Evolutionary conservation across 2,329 filamentous ascomycete genomes (phyloP), one percentile per base, ranked within the genome.

Genomic region (Alternaria arborescens): DNA sequence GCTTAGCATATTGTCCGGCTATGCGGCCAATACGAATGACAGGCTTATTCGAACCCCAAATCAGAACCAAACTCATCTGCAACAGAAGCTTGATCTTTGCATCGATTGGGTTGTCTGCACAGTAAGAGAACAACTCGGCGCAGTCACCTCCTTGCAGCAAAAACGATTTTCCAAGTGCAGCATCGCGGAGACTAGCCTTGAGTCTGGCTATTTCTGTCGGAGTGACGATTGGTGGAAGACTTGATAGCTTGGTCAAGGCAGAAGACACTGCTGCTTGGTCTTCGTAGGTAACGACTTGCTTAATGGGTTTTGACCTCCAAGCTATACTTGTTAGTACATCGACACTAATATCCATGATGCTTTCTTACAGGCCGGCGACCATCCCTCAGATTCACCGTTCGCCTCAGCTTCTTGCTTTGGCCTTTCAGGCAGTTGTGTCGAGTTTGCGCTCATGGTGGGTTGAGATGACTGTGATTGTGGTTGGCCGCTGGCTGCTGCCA

Each of bases 1-100:
- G 95, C 81, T 99, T 99, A 30, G 95, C 95, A 75, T 97, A 99
- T 83, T 99, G 95, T 4, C 95, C 95, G 12, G 95, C 95, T 89
- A 98, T 97, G 62, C 95, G 89, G 16, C 93, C 95, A 73, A 99
- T 97, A 69, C 95, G 89, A 48, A 99, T 93, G 4, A 99, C 93
- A 6, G 92, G 91, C 73, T 89, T 89, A 71, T 89, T 88, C 24
- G 85, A 84, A 38, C 92, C 95, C 90, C 94, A 97, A 77, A 98
- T 94, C 61, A 99, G 85, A 1, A 99, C 92, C 70, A 99, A 82
- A 67, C 92, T 97, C 94, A 99, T 98, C 82, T 99, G 95, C 61
- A 99, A 83, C 30, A 99, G 86, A 26, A 99, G 87, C 82, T 98
- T 98, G 79, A 98, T 93, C 84, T 98, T 99, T 65, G 92, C 91